Base-by-base conservation (phyloP, 164 flowering plant genomes). In the Protea cynaroides region DNA sequence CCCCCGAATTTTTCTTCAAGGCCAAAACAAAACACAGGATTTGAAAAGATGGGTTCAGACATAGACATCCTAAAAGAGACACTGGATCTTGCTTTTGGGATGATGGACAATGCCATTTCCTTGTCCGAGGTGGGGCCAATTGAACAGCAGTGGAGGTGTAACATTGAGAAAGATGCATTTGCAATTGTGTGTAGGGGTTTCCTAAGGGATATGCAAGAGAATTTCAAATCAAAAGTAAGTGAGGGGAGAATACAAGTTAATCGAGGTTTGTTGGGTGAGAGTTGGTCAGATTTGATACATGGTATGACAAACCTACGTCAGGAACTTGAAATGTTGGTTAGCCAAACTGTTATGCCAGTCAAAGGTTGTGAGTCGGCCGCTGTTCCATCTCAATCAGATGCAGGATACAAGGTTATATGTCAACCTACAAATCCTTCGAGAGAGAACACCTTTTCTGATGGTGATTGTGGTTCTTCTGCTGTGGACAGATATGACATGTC, bases 31-130 rank as follows among this genome's bases (percentile, higher is more conserved):
- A 77, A 71, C 53, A 62, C 59, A 25, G 75, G 71, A 68, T 71
- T 85, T 65, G 81, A 80, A 63, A 74, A 71, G 44, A 83, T 89
- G 89, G 80, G 86, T 2, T 77, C 76, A 2, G 96, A 86, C 53
- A 84, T 92, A 8, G 86, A 82, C 40, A 69, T 65, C 43, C 66
- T 89, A 53, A 86, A 86, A 64, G 89, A 79, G 38, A 84, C 91
- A 7, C 58, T 88, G 56, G 89, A 87, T 72, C 56, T 79, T 36
- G 90, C 86, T 37, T 86, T 86, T 70, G 79, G 76, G 61, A 82
- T 74, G 71, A 82, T 86, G 89, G 83, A 79, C 51, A 73, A 60
- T 66, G 81, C 82, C 7, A 76, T 83, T 55, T 73, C 74, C 18
- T 72, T 59, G 61, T 79, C 79, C 7, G 86, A 80, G 73, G 38